Evolutionary conservation across 129 eudicot genomes (phyloP), one percentile per base, ranked within the genome.

Genomic region (Ambrosia trifida): DNA sequence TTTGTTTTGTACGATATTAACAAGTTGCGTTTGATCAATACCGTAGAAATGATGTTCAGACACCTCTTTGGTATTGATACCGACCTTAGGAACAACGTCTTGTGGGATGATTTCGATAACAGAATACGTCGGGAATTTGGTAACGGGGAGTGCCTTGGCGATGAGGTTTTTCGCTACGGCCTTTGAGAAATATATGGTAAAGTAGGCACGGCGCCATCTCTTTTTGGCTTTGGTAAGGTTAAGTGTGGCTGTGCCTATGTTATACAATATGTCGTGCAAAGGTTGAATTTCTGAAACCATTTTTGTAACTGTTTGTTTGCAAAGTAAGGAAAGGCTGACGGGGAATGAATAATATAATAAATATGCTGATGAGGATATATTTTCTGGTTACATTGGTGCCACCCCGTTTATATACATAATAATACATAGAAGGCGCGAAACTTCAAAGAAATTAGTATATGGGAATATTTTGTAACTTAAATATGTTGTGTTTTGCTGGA

Each of bases 161-260:
- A 66, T 66, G 0, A 62, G 2, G 4, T 74, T 68, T 77, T 65
- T 81, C 43, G 79, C 74, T 65, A 84, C 60, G 54, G 79, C 78
- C 56, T 79, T 81, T 9, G 96, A 85, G 70, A 81, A 79, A 46
- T 74, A 74, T 13, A 85, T 81, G 28, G 80, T 78, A 12, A 83
- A 61, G 70, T 83, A 88, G 2, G 91, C 89, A 12, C 85, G 68
- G 3, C 96, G 83, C 96, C 96, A 88, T 79, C 90, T 74, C 70
- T 85, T 88, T 49, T 83, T 87, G 38, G 91, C 84, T 53, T 76
- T 72, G 18, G 88, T 81, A 56, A 76, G 43, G 46, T 24, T 24
- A 24, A 24, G 28, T 24, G 75, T 40, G 64, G 75, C 19, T 8
- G 82, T 71, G 76, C 59, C 73, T 2, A 75, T 68, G 72, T 64